Conservation (phyloP, 495 filamentous ascomycete species). For the Aspergillus heteromorphus region DNA sequence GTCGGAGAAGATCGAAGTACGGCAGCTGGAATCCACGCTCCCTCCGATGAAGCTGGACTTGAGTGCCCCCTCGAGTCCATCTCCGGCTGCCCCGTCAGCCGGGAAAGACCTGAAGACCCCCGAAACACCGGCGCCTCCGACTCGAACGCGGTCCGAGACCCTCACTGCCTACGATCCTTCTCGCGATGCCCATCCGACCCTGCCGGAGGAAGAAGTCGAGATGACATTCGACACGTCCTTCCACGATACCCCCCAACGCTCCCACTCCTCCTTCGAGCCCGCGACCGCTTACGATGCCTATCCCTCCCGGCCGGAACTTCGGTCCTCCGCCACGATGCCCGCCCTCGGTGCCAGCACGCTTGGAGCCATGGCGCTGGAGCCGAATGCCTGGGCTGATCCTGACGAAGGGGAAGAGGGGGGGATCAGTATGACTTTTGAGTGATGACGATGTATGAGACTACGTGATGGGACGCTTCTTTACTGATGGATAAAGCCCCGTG, state of each 20-base stretch:
- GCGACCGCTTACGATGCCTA: constrained; percentile 6
- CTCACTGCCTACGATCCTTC: constrained; percentile 19
- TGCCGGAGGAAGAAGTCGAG: constrained; percentile 48
- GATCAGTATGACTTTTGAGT: constrained; percentile 56
- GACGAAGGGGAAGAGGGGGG: constrained; percentile 50
- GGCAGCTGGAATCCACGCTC: constrained; percentile 79
- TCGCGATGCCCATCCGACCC: constrained; percentile 12
- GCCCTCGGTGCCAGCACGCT: constrained; percentile 16
- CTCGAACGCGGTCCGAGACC: constrained; percentile 32
- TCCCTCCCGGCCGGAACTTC: constrained; percentile 33
- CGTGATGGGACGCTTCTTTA: background rate
- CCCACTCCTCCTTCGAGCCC: constrained; percentile 14
- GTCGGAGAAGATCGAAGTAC: constrained; percentile 67
- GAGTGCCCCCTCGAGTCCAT: constrained; percentile 25
- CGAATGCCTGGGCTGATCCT: constrained; percentile 80
- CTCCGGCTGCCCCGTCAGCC: constrained; percentile 23
- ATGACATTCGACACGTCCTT: constrained; percentile 72
- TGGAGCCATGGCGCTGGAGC: constrained; percentile 45
- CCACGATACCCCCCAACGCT: constrained; percentile 32
- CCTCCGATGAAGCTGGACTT: constrained; percentile 81
- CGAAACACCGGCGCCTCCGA: constrained; percentile 15
- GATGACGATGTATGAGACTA: constrained; percentile 18
- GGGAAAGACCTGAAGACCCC: constrained; percentile 47
- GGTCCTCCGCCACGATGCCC: constrained; percentile 37
- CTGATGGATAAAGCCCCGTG: background rate